Percentiles rank a stretch among this genome's conserved stretches.
These are phyloP conservation scores for Aspergillus sclerotialis DNA, from an alignment of 2,329 filamentous ascomycete genomes.

Conservation along the genomic window DNA sequence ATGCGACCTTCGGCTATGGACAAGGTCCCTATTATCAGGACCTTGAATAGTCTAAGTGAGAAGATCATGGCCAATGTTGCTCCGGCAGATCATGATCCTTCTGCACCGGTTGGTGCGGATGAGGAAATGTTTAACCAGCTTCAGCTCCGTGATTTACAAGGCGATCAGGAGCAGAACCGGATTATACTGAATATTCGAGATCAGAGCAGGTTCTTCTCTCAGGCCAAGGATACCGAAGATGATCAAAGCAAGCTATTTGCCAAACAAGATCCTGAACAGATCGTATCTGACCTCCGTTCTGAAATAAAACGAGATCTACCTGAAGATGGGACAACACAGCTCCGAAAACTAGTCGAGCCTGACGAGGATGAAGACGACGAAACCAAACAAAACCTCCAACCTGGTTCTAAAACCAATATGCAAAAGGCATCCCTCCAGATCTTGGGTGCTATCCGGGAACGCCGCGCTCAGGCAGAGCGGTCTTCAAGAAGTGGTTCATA, in stretches of 20 bases:
- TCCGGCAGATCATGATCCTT: constrained; percentile 64
- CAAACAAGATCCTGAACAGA: constrained; percentile 61
- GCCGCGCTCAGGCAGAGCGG: constrained; percentile 42
- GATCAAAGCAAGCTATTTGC: constrained; percentile 53
- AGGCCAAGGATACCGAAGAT: constrained; percentile 32
- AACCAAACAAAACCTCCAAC: constrained; percentile 45
- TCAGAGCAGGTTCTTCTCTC: constrained; percentile 73
- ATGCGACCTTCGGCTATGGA: constrained; percentile 71
- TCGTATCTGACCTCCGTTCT: constrained; percentile 57
- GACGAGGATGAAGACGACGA: constrained; percentile 53
- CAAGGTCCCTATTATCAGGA: constrained; percentile 82
- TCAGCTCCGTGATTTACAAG: constrained; percentile 71
- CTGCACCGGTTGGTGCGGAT: constrained; percentile 60
- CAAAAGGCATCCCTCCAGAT: constrained; percentile 51
- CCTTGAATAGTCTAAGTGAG: constrained; percentile 82
- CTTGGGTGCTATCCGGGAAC: constrained; percentile 51
- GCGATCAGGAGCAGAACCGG: constrained; percentile 64
- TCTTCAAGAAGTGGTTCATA: constrained; percentile 30
- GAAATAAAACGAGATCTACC: constrained; percentile 47
- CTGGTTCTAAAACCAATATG: constrained; percentile 65
- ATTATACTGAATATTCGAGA: constrained; percentile 84
- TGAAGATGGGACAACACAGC: constrained; percentile 57
- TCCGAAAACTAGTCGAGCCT: constrained; percentile 54
- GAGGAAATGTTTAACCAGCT: constrained; percentile 69
- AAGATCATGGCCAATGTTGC: constrained; percentile 87